Conservation (phyloP, 2,329 filamentous ascomycete species). For the Aspergillus pseudonomiae region DNA sequence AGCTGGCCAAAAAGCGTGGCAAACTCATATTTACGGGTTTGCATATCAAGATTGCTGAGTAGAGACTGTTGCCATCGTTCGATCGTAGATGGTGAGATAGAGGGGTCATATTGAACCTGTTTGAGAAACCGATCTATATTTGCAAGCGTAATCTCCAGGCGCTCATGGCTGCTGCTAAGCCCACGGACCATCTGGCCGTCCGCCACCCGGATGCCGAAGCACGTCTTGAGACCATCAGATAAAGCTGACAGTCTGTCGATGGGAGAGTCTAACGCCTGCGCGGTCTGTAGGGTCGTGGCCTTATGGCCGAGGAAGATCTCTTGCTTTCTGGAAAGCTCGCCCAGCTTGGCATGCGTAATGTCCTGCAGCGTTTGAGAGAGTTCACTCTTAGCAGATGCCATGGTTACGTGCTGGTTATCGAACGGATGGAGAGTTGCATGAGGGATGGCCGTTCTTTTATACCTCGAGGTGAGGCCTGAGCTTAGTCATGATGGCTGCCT, state of each 20-base stretch:
- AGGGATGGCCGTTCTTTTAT: too few species aligned
- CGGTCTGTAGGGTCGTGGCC: constrained; percentile 3
- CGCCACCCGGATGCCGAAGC: constrained; percentile 10
- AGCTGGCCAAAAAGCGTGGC: constrained; percentile 17
- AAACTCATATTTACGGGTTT: constrained; percentile 20
- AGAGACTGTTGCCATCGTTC: constrained; percentile 14
- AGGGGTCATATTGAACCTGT: constrained; percentile 16
- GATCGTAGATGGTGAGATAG: constrained; percentile 10
- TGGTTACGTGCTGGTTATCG: not conserved
- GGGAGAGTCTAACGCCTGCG: not conserved
- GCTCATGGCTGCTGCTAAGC: not conserved
- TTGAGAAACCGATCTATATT: constrained; percentile 19
- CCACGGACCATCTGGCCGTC: constrained; percentile 6
- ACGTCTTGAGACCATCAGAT: constrained; percentile 14
- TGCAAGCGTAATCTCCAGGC: constrained; percentile 6
- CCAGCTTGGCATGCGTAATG: constrained; percentile 19
- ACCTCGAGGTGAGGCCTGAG: too few species aligned
- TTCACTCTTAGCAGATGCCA: not conserved
- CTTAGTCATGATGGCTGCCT: too few species aligned
- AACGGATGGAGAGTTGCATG: too few species aligned
- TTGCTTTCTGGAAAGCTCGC: constrained; percentile 18
- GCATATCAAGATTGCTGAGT: constrained; percentile 11
- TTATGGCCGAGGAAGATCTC: constrained; percentile 14
- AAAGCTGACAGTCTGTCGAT: constrained; percentile 7
- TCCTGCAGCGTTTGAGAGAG: constrained; percentile 16